Evolutionary conservation across 257 asterid genomes (phyloP).

Genomic region (Eucommia ulmoides): DNA sequence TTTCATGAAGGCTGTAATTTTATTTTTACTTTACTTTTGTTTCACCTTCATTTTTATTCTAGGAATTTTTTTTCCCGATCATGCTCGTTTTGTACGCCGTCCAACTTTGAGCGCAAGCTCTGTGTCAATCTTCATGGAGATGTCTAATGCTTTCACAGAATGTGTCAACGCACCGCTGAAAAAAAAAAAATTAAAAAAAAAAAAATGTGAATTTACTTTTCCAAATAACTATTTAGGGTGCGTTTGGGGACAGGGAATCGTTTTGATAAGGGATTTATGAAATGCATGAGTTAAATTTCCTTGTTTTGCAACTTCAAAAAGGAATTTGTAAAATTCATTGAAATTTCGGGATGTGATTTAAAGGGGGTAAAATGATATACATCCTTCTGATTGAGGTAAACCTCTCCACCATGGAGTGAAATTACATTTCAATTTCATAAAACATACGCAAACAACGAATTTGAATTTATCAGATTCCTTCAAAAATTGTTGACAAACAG

Average conservation of each 20-base stretch:
- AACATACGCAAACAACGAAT: too few relatives aligned
- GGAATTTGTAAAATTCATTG: too few relatives aligned
- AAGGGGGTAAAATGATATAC: too few relatives aligned
- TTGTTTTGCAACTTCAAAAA: not conserved
- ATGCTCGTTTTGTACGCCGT: slow-evolving; percentile 88
- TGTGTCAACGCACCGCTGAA: slow-evolving; percentile 93
- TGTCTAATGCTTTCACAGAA: slow-evolving; percentile 95
- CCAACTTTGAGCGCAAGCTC: slow-evolving; percentile 95
- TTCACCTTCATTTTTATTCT: too few relatives aligned
- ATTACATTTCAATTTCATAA: too few relatives aligned
- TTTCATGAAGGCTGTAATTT: too few relatives aligned
- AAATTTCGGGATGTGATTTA: too few relatives aligned
- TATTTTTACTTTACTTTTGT: too few relatives aligned
- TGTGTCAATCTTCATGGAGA: slow-evolving; percentile 86
- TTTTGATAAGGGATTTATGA: not conserved
- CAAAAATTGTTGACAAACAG: too few relatives aligned
- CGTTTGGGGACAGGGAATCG: not conserved
- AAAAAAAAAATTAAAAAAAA: not conserved
- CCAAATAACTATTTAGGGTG: not conserved
- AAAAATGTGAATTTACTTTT: not conserved
- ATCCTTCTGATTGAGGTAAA: not conserved
- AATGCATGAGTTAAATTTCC: not conserved
- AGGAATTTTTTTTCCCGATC: too few relatives aligned
- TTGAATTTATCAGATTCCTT: too few relatives aligned
- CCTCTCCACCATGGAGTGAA: too few relatives aligned